phyloP scores from a whole-genome alignment of 257 asterid species.

The Osmanthus fragrans region DNA sequence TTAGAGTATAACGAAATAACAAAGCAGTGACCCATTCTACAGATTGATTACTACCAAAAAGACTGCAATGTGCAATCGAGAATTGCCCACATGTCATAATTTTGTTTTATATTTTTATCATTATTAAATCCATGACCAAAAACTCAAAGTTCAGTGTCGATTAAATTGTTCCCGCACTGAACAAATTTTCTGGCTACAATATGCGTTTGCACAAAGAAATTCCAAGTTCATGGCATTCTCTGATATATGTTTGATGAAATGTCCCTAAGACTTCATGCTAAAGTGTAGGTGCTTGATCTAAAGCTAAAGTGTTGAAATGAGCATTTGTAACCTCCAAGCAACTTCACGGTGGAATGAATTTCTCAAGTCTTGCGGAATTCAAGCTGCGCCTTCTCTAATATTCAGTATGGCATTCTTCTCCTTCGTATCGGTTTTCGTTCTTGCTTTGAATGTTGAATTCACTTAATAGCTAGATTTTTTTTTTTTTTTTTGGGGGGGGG shows the following conservation, averaged over 20 bases:
- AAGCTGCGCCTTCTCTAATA: conserved; percentile 29
- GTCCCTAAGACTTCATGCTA: conserved; percentile 18
- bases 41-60: too few species aligned
- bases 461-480: background rate
- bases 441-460: background rate
- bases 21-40: too few species aligned
- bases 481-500: too few species aligned
- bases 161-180: too few species aligned
- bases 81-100: too few species aligned
- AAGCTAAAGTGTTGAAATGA: conserved; percentile 29
- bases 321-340: conserved; percentile 43
- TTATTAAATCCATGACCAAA: too few species aligned
- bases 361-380: conserved; percentile 29
- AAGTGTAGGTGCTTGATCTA: conserved; percentile 22
- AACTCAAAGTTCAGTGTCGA: too few species aligned
- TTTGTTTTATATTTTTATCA: too few species aligned
- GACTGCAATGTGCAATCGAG: too few species aligned
- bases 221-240: background rate
- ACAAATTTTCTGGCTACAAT: too few species aligned
- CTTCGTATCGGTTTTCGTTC: background rate
- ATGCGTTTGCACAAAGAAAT: background rate
- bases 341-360: conserved; percentile 37
- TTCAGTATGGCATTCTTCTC: conserved; percentile 34
- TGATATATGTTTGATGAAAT: conserved; percentile 29
- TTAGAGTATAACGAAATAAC: too few species aligned